Percentiles rank a stretch among this genome's conserved stretches.
Evolutionary conservation across 768 basidiomycete species (phyloP).

Genomic region (Lactarius psammicola): DNA sequence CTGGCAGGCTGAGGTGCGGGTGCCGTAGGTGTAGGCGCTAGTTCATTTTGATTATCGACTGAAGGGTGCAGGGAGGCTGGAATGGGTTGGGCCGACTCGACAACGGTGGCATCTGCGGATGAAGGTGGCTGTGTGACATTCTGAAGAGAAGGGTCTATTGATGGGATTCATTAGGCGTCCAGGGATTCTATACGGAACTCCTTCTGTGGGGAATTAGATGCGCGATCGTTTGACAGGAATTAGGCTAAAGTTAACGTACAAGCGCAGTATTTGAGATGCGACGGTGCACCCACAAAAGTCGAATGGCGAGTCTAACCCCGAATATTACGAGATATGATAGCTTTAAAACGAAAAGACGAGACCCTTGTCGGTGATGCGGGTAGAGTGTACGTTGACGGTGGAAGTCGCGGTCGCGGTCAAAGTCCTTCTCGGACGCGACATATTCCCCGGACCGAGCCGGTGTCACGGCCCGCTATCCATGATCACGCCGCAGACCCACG

Average conservation of each 20-base stretch:
- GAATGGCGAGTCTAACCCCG: background rate
- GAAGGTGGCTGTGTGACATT: background rate
- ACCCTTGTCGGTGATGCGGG: background rate
- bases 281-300: background rate
- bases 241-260: background rate
- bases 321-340: background rate
- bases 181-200: background rate
- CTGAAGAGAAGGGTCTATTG: conserved; percentile 11
- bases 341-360: background rate
- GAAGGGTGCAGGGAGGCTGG: background rate
- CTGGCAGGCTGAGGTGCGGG: background rate
- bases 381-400: background rate
- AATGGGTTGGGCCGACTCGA: background rate
- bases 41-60: background rate
- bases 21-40: conserved; percentile 7
- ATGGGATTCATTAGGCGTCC: conserved; percentile 2
- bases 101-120: background rate
- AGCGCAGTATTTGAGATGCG: background rate
- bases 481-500: no score
- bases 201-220: background rate
- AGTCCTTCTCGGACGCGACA: background rate
- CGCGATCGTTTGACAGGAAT: background rate
- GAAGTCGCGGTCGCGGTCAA: background rate
- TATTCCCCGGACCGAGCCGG: background rate
- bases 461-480: background rate